Evolutionary conservation across 768 basidiomycete genomes (phyloP).

Genomic region (Kwoniella heveanensis): DNA sequence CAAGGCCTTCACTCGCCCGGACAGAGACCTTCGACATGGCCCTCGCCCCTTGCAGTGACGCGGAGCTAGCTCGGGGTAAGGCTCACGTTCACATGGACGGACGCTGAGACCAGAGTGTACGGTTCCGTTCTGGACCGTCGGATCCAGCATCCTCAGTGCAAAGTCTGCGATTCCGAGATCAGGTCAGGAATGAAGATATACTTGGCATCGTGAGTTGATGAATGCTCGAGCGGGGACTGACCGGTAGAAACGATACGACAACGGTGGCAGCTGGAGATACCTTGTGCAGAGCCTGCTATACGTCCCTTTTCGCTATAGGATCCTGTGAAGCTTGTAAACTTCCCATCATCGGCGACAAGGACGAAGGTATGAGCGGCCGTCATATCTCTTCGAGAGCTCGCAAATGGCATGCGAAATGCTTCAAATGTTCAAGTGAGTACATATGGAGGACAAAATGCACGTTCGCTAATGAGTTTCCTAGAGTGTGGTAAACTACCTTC

Average conservation of each 20-base stretch:
- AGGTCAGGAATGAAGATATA: constrained; percentile 24
- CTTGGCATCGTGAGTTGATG: constrained; percentile 17
- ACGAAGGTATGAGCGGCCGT: constrained; percentile 18
- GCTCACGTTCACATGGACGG: background rate
- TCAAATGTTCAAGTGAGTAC: constrained; percentile 20
- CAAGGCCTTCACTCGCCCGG: constrained; percentile 1
- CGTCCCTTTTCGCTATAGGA: constrained; percentile 9
- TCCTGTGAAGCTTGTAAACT: constrained; percentile 6
- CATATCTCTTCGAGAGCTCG: constrained; percentile 13
- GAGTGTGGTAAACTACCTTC: constrained; percentile 8
- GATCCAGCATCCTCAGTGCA: constrained; percentile 22
- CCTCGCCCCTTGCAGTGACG: constrained; percentile 1
- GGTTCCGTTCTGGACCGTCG: constrained; percentile 18
- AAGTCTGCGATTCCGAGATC: constrained; percentile 12
- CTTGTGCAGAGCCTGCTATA: constrained; percentile 22
- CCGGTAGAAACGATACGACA: background rate
- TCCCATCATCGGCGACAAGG: constrained; percentile 23
- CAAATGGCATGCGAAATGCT: constrained; percentile 27
- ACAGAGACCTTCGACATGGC: constrained; percentile 18
- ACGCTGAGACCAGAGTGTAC: constrained; percentile 18
- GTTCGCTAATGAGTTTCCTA: background rate
- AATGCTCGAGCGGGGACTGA: background rate
- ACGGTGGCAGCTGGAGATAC: constrained; percentile 10
- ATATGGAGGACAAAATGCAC: background rate
- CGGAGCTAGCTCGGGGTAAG: constrained; percentile 26